phyloP scores from a whole-genome alignment of 2,329 filamentous ascomycete genomes.

The Paraconiothyrium sp. region DNA sequence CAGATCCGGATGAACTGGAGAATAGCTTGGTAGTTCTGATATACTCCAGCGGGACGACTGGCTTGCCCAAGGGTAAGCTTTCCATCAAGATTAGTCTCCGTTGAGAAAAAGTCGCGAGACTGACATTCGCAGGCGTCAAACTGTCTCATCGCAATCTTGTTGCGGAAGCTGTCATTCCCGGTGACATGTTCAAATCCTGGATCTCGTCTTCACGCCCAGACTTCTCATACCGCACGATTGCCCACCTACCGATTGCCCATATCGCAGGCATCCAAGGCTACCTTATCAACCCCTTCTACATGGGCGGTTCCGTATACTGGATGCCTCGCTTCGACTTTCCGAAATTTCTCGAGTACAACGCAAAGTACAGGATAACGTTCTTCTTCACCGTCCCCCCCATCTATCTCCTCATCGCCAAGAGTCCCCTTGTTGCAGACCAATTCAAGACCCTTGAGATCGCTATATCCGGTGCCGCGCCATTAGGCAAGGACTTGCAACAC shows the following conservation, averaged over 20 bases:
- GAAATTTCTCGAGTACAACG: slow-evolving; percentile 61
- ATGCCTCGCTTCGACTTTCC: slow-evolving; percentile 67
- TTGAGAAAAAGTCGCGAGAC: neutral
- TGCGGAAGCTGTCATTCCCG: slow-evolving; percentile 38
- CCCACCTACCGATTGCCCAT: slow-evolving; percentile 56
- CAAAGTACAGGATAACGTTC: slow-evolving; percentile 59
- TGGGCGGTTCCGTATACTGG: slow-evolving; percentile 61
- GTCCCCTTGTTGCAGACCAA: slow-evolving; percentile 62
- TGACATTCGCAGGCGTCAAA: slow-evolving; percentile 38
- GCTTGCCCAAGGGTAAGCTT: slow-evolving; percentile 48
- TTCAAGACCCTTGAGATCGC: slow-evolving; percentile 60
- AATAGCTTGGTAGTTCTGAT: slow-evolving; percentile 53
- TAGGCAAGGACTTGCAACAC: slow-evolving; percentile 62
- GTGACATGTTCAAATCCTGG: slow-evolving; percentile 9
- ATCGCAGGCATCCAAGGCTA: slow-evolving; percentile 56
- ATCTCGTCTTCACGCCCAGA: slow-evolving; percentile 19
- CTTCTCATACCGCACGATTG: slow-evolving; percentile 47
- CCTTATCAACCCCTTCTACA: slow-evolving; percentile 49
- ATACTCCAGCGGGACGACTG: slow-evolving; percentile 56
- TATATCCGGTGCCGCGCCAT: slow-evolving; percentile 63
- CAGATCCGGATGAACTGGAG: slow-evolving; percentile 44
- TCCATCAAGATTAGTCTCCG: neutral
- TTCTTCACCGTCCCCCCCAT: slow-evolving; percentile 69
- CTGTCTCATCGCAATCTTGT: slow-evolving; percentile 53
- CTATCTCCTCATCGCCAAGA: slow-evolving; percentile 65